Evolutionary conservation across 179 eudicot genomes (phyloP), one percentile per base, ranked within the genome.

Genomic region (Monotropa hypopitys): DNA sequence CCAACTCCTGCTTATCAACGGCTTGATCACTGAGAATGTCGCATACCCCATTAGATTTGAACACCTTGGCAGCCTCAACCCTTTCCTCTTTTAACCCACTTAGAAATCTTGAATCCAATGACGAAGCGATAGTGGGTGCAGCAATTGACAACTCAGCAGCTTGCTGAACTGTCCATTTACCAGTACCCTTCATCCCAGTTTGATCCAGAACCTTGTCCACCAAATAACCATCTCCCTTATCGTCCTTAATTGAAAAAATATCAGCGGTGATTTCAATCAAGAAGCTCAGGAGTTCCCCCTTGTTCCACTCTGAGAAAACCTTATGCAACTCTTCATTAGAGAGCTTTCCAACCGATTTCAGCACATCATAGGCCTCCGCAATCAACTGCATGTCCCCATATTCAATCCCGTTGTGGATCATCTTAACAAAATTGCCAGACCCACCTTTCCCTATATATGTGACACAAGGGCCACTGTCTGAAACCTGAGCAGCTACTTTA

Each of bases 311-410:
- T 3, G 92, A 7, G 80, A 92, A 92, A 75, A 91, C 97, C 67
- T 87, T 82, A 51, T 87, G 86, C 28, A 92, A 74, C 68, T 92
- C 97, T 28, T 89, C 92, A 79, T 92, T 92, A 6, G 97, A 86
- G 77, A 92, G 92, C 87, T 91, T 91, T 43, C 96, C 97, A n/a
- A 88, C 97, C 42, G 91, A 87, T 81, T 84, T 91, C 43, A 92
- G 89, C 49, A 92, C 97, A 77, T 91, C 97, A 70, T 92, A 92
- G 47, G 97, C 97, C 86, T 92, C 97, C n/a, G 97, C 82, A 78
- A 92, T 92, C 83, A 92, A 82, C 80, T 92, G 97, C 97, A 92
- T 92, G 84, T 91, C 97, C 84, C 97, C 96, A 65, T 92, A 89
- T 74, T 92, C 97, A 68, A 92, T 92, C 68, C 97, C 98, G 45